These are phyloP conservation scores for Aspergillus luchuensis DNA, from an alignment of 2,329 filamentous ascomycete genomes.

Conservation along the genomic window DNA sequence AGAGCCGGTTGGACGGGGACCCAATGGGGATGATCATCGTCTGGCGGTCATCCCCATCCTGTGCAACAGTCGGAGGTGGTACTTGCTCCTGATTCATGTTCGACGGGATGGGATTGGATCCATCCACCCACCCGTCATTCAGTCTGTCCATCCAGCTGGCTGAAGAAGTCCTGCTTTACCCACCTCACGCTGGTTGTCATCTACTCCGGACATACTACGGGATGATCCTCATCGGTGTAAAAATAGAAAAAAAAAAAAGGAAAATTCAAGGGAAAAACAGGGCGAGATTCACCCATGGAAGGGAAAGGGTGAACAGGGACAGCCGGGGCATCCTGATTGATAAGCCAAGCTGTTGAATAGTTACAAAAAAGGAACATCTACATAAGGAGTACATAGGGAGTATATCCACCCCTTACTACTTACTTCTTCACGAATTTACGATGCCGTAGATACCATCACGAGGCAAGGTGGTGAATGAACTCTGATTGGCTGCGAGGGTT, in stretches of 20 bases:
- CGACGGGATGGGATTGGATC: background rate
- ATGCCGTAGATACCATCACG: background rate
- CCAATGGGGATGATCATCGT: slow-evolving; percentile 1
- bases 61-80: slow-evolving; percentile 6
- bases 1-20: slow-evolving; percentile 11
- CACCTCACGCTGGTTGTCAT: background rate
- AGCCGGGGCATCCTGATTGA: too few species aligned
- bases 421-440: too few species aligned
- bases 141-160: background rate
- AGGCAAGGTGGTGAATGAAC: slow-evolving; percentile 3
- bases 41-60: slow-evolving; percentile 2
- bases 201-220: background rate
- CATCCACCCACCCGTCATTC: background rate
- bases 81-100: slow-evolving; percentile 1
- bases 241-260: too few species aligned
- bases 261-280: too few species aligned
- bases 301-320: too few species aligned
- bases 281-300: too few species aligned
- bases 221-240: background rate
- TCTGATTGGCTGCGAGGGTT: background rate
- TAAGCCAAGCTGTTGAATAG: background rate
- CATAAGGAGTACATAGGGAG: background rate
- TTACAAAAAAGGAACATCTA: background rate
- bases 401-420: background rate
- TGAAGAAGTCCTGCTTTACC: background rate